Conservation (phyloP, 768 basidiomycete species). For the Phylloporus scabripes region DNA sequence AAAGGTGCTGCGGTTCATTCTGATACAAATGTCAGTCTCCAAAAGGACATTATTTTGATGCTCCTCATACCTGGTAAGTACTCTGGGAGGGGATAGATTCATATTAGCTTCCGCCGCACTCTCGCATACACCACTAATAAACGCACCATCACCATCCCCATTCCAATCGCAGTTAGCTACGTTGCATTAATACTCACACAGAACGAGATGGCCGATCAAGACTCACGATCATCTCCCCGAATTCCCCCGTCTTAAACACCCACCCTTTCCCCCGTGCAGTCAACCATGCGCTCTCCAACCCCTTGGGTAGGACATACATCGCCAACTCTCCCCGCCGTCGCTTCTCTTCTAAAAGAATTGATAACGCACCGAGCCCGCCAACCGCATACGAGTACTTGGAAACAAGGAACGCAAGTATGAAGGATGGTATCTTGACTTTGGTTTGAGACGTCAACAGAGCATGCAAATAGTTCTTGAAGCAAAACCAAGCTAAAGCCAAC, state of each 20-base stretch:
- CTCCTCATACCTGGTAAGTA: slow-evolving; percentile 61
- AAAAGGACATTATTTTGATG: background rate
- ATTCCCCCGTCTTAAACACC: slow-evolving; percentile 65
- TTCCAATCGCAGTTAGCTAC: slow-evolving; percentile 65
- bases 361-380: slow-evolving; percentile 66
- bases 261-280: slow-evolving; percentile 69
- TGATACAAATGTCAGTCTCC: slow-evolving; percentile 17
- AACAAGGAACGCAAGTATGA: slow-evolving; percentile 50
- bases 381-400: slow-evolving; percentile 72
- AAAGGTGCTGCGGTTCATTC: slow-evolving; percentile 76
- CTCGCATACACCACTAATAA: background rate
- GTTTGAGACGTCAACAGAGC: slow-evolving; percentile 39
- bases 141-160: slow-evolving; percentile 87
- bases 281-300: slow-evolving; percentile 86
- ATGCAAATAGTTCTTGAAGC: slow-evolving; percentile 60
- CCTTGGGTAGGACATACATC: slow-evolving; percentile 89
- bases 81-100: slow-evolving; percentile 37
- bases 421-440: slow-evolving; percentile 36
- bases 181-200: slow-evolving; percentile 7
- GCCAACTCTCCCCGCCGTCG: slow-evolving; percentile 86
- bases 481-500: slow-evolving; percentile 47
- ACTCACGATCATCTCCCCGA: slow-evolving; percentile 62
- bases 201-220: background rate
- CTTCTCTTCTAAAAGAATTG: slow-evolving; percentile 84
- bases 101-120: slow-evolving; percentile 7